Conservation (phyloP, 768 basidiomycete genomes). For the Amanita pseudoporphyria region DNA sequence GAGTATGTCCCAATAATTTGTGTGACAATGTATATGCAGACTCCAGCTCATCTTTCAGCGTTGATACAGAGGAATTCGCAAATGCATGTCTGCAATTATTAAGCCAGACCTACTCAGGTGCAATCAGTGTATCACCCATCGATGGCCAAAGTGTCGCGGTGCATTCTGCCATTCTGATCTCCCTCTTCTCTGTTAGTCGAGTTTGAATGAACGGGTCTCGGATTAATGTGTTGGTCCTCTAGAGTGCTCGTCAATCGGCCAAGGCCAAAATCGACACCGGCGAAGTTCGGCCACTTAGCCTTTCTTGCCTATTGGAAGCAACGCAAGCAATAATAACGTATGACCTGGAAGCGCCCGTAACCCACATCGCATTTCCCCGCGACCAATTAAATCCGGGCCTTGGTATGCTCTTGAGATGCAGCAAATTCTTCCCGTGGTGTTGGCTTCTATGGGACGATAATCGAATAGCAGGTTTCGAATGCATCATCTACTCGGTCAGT, state of each 20-base stretch:
- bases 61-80: background rate
- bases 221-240: background rate
- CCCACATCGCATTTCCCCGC: constrained; percentile 9
- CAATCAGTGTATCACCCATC: background rate
- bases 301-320: constrained; percentile 32
- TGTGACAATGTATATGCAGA: background rate
- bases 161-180: constrained; percentile 29
- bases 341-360: constrained; percentile 7
- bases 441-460: constrained; percentile 55
- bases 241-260: background rate
- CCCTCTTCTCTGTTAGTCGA: constrained; percentile 29
- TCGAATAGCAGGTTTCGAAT: constrained; percentile 4
- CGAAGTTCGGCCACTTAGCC: constrained; percentile 29
- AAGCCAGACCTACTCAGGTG: constrained; percentile 12
- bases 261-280: background rate
- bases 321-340: constrained; percentile 31
- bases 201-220: background rate
- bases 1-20: background rate
- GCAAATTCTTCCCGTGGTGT: constrained; percentile 46
- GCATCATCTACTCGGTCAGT: constrained; percentile 1
- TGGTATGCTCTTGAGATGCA: constrained; percentile 49
- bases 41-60: constrained; percentile 4
- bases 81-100: constrained; percentile 12
- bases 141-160: constrained; percentile 19
- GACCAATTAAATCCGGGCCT: constrained; percentile 32